phyloP scores from a whole-genome alignment of 495 filamentous ascomycete genomes.

The Cairneyella variabilis region DNA sequence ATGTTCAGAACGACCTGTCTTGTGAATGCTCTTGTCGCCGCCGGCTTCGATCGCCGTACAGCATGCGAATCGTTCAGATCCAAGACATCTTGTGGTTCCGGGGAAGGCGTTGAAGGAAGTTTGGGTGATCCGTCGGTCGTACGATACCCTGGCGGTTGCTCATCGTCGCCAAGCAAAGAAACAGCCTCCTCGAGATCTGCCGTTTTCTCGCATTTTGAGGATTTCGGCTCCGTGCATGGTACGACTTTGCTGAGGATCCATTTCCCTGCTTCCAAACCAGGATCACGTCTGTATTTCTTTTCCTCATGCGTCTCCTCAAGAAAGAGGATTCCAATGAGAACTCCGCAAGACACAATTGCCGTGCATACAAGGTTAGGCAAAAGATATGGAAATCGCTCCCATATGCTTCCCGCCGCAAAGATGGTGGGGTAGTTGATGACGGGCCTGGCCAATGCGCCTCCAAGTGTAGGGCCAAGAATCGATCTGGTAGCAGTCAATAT shows the following conservation, averaged over 20 bases:
- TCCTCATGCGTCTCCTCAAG: constrained; percentile 92
- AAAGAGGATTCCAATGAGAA: constrained; percentile 82
- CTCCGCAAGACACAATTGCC: constrained; percentile 67
- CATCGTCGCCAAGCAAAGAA: constrained; percentile 30
- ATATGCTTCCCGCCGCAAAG: constrained; percentile 70
- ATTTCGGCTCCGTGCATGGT: constrained; percentile 17
- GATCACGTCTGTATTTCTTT: constrained; percentile 71
- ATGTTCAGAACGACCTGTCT: constrained; percentile 79
- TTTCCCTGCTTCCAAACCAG: constrained; percentile 70
- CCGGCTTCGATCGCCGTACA: constrained; percentile 15
- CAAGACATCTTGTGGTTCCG: constrained; percentile 18
- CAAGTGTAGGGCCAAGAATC: constrained; percentile 86
- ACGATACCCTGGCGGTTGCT: constrained; percentile 47
- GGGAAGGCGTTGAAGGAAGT: constrained; percentile 37
- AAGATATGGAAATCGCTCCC: constrained; percentile 84
- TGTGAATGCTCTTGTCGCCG: constrained; percentile 61
- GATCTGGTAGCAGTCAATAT: constrained; percentile 39
- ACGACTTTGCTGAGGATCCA: constrained; percentile 52
- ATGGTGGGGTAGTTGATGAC: constrained; percentile 73
- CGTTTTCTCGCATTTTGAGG: constrained; percentile 22
- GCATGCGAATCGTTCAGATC: constrained; percentile 15
- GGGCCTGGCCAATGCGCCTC: constrained; percentile 84
- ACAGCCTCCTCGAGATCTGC: constrained; percentile 41
- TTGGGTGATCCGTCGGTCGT: constrained; percentile 55
- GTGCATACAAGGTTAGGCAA: constrained; percentile 93